Base-by-base conservation (phyloP, 495 filamentous ascomycete genomes). In the Penicillium diatomitis region DNA sequence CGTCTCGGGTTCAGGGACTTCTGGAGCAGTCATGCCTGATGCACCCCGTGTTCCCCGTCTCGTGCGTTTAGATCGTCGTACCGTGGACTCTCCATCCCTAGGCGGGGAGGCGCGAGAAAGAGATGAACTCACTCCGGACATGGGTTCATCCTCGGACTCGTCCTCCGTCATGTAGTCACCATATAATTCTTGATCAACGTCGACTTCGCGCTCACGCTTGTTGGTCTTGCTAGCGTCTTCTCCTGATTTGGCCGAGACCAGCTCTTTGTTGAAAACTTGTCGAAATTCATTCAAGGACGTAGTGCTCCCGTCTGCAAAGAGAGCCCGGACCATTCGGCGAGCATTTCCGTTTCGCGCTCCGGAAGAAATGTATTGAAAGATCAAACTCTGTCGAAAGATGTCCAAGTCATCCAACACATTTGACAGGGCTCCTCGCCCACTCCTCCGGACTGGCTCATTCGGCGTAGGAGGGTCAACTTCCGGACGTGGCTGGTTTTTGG, bases 261-360 rank as follows among this genome's bases (percentile, higher is more conserved):
- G 68, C 56, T 88, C 84, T 32, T 80, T 70, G 20, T 67, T 59
- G 60, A 81, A 88, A 3, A 88, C 66, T 41, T 83, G 70, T 4
- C 66, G 66, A 58, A 84, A 88, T 53, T 84, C 76, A 6, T 64
- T 73, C 8, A 71, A 53, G 1, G 67, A 58, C 38, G 62, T 66
- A 3, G 60, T 44, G n/a, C 56, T 61, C 0, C 78, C 83, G 53
- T 84, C 73, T 11, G 84, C 82, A 47, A 88, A 77, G 33, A 88
- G 77, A 7, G 85, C 76, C 30, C 81, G 69, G 5, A 85, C 52
- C 20, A 87, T 73, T 42, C 79, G 68, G 38, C 78, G 63, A 47
- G 72, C 62, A 28, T 61, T 68, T 38, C 67, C 77, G 37, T 51
- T 64, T 4, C 54, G 57, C n/a, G 54, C 62, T 2, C 64, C 62